These are phyloP conservation scores for Alternaria conjuncta DNA, from an alignment of 2,329 filamentous ascomycete species.

Conservation along the genomic window DNA sequence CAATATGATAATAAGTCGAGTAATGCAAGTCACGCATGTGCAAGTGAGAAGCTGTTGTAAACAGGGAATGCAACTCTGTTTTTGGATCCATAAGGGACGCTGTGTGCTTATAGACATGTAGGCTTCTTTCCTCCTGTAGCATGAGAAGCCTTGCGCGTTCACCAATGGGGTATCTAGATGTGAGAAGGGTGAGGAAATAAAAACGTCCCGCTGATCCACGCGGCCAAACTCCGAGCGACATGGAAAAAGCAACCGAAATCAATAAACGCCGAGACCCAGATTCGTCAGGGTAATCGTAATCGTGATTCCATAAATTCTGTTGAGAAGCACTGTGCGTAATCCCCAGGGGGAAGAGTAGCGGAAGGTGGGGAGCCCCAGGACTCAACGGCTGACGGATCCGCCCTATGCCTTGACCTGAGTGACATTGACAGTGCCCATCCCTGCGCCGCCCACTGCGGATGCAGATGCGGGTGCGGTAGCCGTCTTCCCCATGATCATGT, in stretches of 20 bases:
- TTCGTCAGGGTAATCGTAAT: not conserved
- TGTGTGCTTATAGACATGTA: constrained; percentile 28
- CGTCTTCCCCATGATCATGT: constrained; percentile 56
- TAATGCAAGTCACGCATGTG: not conserved
- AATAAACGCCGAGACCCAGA: not conserved
- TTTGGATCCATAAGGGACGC: constrained; percentile 41
- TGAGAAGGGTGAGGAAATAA: constrained; percentile 3
- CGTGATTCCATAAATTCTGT: not conserved
- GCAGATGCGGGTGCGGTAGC: constrained; percentile 7
- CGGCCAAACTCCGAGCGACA: not conserved
- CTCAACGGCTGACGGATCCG: not conserved
- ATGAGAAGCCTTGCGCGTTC: constrained; percentile 44
- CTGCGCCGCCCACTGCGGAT: constrained; percentile 9
- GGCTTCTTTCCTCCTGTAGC: constrained; percentile 30
- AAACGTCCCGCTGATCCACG: not conserved
- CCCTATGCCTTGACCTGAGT: constrained; percentile 32
- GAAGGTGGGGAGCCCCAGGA: constrained; percentile 2
- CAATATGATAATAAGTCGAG: constrained; percentile 1
- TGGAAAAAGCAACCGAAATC: constrained; percentile 1
- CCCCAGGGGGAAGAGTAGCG: not conserved
- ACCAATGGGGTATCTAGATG: constrained; percentile 39
- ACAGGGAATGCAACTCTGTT: constrained; percentile 25
- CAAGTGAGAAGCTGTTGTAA: not conserved
- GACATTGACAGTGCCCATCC: constrained; percentile 24
- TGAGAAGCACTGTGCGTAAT: not conserved